Base-by-base conservation (phyloP, 441 rosid genomes). In the Breynia disticha region DNA sequence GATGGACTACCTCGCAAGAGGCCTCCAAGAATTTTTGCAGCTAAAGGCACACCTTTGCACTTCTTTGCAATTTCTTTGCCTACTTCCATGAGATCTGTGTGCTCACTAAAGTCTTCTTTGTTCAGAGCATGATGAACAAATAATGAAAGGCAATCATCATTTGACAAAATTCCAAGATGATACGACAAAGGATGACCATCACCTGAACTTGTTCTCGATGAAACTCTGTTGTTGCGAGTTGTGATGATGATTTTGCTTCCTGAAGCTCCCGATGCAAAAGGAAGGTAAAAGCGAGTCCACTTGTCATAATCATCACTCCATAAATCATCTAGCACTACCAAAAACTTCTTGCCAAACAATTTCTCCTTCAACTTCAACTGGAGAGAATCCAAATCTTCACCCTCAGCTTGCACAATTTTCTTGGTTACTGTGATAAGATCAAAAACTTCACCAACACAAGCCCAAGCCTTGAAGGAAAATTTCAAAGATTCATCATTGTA, bases 191-290 rank as follows among this genome's bases (percentile, higher is more conserved):
- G 17, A 43, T 41, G 43, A 11, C 24, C 0, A 8, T 42, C 9
- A 13, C 1, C 4, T 16, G 52, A 11, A 0, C 38, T 18, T 13
- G 63, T 16, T 0, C 6, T 56, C 0, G 1, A 0, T 1, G 68
- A 44, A 11, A 58, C 63, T 1, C 41, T 0, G 1, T 14, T 11
- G 28, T 37, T 41, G 15, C 76, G 58, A 14, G 63, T 22, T 0
- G 69, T 71, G 1, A 63, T 48, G 0, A 71, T 13, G 8, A 67
- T 51, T 32, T 42, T 67, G 38, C 76, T 71, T 41, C 72, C 69
- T 1, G 10, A 0, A 9, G 54, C 50, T 0, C 54, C 58, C 2
- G 2, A 12, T 5, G n/a, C 16, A 42, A 62, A 52, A 7, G 63
- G 69, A 1, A 0, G 1, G 18, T 24, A 5, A n/a, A 71, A 10